Percentiles rank a stretch among this genome's conserved stretches.
Evolutionary conservation across 1,139 yeast genomes (phyloP).

Genomic region (Candida gigantensis): DNA sequence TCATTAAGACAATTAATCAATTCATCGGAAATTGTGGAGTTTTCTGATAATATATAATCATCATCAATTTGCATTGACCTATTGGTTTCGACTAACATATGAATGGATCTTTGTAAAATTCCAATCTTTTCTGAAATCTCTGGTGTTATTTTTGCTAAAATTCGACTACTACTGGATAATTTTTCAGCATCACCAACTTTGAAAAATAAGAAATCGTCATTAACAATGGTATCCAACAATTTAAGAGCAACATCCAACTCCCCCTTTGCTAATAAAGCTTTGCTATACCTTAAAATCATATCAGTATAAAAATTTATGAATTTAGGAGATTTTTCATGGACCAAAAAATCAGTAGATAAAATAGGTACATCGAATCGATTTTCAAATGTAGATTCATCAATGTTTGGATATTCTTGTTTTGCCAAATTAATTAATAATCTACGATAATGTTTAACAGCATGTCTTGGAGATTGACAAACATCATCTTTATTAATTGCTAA

Average conservation of each 20-base stretch:
- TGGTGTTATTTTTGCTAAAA: slow-evolving; percentile 33
- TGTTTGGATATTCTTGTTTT: slow-evolving; percentile 25
- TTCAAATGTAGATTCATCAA: slow-evolving; percentile 26
- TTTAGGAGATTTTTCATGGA: slow-evolving; percentile 30
- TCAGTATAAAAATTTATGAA: slow-evolving; percentile 49
- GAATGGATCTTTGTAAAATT: slow-evolving; percentile 43
- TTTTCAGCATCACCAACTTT: slow-evolving; percentile 48
- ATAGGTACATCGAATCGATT: slow-evolving; percentile 33
- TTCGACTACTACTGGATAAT: slow-evolving; percentile 43
- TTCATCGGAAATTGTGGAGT: slow-evolving; percentile 42
- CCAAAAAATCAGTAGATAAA: slow-evolving; percentile 30
- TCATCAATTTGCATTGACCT: slow-evolving; percentile 28
- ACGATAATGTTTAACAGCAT: slow-evolving; percentile 48
- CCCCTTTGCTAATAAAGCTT: slow-evolving; percentile 46
- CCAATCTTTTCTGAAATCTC: slow-evolving; percentile 29
- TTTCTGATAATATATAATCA: slow-evolving; percentile 24
- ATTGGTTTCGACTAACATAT: slow-evolving; percentile 36
- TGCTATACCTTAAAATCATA: slow-evolving; percentile 44
- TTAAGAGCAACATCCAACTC: slow-evolving; percentile 32
- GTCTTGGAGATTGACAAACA: slow-evolving; percentile 42
- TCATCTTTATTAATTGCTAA: slow-evolving; percentile 51
- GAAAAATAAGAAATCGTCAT: slow-evolving; percentile 41
- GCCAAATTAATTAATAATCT: slow-evolving; percentile 41
- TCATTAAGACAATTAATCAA: slow-evolving; percentile 34
- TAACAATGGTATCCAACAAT: slow-evolving; percentile 32